Conservation (phyloP, 106 monocot species). For the Phalaenopsis aphrodite region DNA sequence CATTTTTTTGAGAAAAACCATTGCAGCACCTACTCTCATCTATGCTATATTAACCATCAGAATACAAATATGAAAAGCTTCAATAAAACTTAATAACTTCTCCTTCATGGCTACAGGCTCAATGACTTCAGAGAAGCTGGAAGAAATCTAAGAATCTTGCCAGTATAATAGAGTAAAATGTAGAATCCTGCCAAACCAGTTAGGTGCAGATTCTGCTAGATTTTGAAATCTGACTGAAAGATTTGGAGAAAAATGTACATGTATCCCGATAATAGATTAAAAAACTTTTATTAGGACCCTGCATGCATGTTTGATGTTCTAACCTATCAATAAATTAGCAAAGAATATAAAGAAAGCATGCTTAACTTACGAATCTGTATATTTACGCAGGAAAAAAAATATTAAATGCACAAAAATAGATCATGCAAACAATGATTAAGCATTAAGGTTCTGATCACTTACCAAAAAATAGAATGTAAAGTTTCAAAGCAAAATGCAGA, state of each 20-base stretch:
- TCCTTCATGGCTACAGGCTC: slow-evolving; percentile 33
- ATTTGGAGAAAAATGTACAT: neutral
- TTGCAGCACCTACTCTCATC: no score
- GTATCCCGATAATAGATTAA: neutral
- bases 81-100: neutral
- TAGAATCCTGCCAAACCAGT: neutral
- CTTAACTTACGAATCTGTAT: neutral
- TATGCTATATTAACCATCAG: neutral
- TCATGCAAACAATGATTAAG: no score
- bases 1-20: neutral
- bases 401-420: no score
- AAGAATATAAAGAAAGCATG: neutral
- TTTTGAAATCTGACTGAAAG: neutral
- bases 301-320: neutral
- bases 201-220: neutral
- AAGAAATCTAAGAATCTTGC: no score
- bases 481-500: no score
- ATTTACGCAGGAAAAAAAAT: no score
- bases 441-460: no score
- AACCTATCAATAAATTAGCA: neutral
- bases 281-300: neutral
- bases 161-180: no score
- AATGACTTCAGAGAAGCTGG: neutral
- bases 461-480: no score
- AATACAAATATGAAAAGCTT: neutral